These are phyloP conservation scores for Cinnamomum micranthum DNA, from an alignment of 164 flowering plant genomes.

Conservation along the genomic window DNA sequence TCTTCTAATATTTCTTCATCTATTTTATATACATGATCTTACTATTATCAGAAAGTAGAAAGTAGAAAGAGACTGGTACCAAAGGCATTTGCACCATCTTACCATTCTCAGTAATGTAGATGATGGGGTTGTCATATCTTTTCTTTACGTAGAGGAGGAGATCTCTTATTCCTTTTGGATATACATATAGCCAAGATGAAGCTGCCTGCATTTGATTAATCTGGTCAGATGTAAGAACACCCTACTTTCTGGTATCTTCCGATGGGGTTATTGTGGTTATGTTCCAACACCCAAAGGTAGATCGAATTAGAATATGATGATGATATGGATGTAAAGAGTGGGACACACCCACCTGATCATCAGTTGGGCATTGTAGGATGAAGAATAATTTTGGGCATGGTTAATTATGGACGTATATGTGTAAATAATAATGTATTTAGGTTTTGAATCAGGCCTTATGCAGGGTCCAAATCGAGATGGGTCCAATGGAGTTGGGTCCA, in stretches of 20 bases:
- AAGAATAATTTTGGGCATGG: background rate
- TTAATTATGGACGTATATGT: background rate
- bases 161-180: conserved; percentile 39
- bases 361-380: background rate
- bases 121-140: conserved; percentile 34
- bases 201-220: conserved; percentile 20
- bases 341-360: too few species aligned
- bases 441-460: too few species aligned
- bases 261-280: background rate
- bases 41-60: background rate
- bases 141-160: conserved; percentile 31
- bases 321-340: background rate
- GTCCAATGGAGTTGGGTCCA: too few species aligned
- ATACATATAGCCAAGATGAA: conserved; percentile 28
- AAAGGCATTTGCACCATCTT: background rate
- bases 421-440: too few species aligned
- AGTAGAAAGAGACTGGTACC: background rate
- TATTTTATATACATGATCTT: too few species aligned
- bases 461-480: too few species aligned
- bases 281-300: background rate
- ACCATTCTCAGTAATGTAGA: conserved; percentile 66
- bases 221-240: background rate
- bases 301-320: background rate
- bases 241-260: background rate
- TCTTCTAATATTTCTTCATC: too few species aligned